Conservation (phyloP, 441 rosid species). For the Pelargonium cotyledonis region DNA sequence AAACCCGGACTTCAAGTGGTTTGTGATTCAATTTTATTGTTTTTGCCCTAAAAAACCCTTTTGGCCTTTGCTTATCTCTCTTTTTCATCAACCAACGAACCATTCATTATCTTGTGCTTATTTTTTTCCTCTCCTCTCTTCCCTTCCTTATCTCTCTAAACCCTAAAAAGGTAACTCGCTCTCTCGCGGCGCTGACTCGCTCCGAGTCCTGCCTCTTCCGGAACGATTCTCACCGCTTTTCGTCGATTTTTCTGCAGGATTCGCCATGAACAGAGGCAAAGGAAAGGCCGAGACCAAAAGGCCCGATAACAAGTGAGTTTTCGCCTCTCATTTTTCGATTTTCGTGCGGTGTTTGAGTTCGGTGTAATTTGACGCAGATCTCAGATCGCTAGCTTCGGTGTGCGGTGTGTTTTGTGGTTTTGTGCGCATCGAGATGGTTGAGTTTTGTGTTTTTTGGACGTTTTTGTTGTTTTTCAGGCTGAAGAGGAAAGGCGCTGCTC, state of each 20-base stretch:
- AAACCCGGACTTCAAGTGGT: background rate
- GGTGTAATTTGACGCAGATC: constrained; percentile 1
- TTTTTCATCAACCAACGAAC: background rate
- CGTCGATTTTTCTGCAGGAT: constrained; percentile 30
- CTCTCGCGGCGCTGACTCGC: background rate
- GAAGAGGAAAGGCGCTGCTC: constrained; percentile 42
- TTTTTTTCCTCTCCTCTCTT: background rate
- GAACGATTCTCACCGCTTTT: constrained; percentile 13
- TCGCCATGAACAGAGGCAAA: constrained; percentile 57
- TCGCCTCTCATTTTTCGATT: background rate
- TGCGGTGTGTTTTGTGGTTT: background rate
- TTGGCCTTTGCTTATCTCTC: background rate
- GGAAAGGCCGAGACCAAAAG: constrained; percentile 33
- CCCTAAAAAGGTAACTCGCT: background rate
- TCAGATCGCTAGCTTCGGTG: background rate
- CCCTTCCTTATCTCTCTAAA: background rate
- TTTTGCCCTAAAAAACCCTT: background rate
- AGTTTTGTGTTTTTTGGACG: background rate
- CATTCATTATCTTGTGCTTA: no score
- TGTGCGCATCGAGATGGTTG: background rate
- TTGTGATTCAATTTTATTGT: background rate
- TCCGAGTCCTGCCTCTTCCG: background rate
- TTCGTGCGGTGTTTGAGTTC: background rate
- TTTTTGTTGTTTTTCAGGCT: constrained; percentile 28
- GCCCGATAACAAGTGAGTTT: constrained; percentile 39